These are phyloP conservation scores for Aspergillus luchuensis DNA, from an alignment of 2,329 filamentous ascomycete genomes.

Conservation along the genomic window DNA sequence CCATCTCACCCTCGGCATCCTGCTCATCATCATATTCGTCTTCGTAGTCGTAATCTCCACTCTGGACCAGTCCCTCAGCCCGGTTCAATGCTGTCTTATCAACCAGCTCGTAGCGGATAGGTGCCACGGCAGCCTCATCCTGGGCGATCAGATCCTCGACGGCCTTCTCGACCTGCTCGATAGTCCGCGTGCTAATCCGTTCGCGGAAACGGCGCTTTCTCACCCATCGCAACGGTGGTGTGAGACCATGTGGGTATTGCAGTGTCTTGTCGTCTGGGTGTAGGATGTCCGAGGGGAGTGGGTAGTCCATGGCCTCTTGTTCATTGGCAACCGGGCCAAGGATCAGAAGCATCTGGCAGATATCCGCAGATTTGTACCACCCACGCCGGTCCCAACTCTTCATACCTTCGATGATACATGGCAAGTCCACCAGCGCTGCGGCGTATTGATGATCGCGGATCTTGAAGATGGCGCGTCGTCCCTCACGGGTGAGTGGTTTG, in stretches of 20 bases:
- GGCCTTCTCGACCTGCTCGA: slow-evolving; percentile 79
- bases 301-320: slow-evolving; percentile 64
- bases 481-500: slow-evolving; percentile 71
- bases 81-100: slow-evolving; percentile 55
- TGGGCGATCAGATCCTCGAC: slow-evolving; percentile 72
- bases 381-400: slow-evolving; percentile 89
- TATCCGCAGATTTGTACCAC: slow-evolving; percentile 85
- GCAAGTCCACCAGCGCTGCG: slow-evolving; percentile 77
- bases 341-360: slow-evolving; percentile 86
- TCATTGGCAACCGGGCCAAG: slow-evolving; percentile 68
- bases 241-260: slow-evolving; percentile 82
- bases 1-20: slow-evolving; percentile 52
- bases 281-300: slow-evolving; percentile 73
- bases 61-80: slow-evolving; percentile 46
- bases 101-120: slow-evolving; percentile 65
- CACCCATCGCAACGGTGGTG: slow-evolving; percentile 84
- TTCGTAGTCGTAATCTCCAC: slow-evolving; percentile 47
- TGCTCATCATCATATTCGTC: slow-evolving; percentile 51
- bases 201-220: slow-evolving; percentile 81
- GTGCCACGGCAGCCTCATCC: slow-evolving; percentile 62
- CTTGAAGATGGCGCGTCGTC: slow-evolving; percentile 70
- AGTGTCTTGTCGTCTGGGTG: slow-evolving; percentile 57
- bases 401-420: slow-evolving; percentile 85
- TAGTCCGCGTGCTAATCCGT: slow-evolving; percentile 77
- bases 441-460: slow-evolving; percentile 73